Evolutionary conservation across 352 stramenopile species (phyloP), one percentile per base, ranked within the genome.

Genomic region (Thraustochytrium sp.): DNA sequence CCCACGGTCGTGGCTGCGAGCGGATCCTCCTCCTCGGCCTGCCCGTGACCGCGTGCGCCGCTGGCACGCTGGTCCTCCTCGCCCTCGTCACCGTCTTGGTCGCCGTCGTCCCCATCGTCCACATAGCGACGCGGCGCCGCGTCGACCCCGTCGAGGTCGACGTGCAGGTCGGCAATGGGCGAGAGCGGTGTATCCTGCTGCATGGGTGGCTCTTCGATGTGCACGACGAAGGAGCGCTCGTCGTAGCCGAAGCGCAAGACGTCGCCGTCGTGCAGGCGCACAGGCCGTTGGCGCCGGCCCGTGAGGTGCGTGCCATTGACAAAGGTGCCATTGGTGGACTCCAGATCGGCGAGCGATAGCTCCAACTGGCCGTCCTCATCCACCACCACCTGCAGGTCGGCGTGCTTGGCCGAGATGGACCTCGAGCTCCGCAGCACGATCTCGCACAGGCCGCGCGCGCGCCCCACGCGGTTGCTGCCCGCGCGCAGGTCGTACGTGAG

Each of bases 311-410:
- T 44, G 23, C 68, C 68, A 37, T 80, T 80, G 16, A 80, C 68
- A 63, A 55, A 80, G 21, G 68, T 65, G 21, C 68, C 68, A 34
- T 80, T 80, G 18, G 68, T 80, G 11, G 68, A 80, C 68, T 80
- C 40, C 13, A 80, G 53, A 31, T 80, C 68, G 18, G 31, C 53
- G 11, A 80, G 40, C 11, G 40, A 21, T n/a, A 80, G 23, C 0
- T 44, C 68, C 13, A 64, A 13, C 11, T 13, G 5, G 4, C 68
- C 68, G 21, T 21, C n/a, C 29, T 61, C 68, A 42, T 72, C 51
- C 18, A 46, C 13, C 0, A 13, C 11, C 44, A 80, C 68, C 48
- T 44, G 31, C 4, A 80, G 38, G n/a, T 61, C 46, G 37, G 68
- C 68, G 63, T 80, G 68, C 37, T 75, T 61, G 5, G 36, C 13